These are phyloP conservation scores for Termitomyces sp. DNA, from an alignment of 768 basidiomycete species.

Conservation along the genomic window DNA sequence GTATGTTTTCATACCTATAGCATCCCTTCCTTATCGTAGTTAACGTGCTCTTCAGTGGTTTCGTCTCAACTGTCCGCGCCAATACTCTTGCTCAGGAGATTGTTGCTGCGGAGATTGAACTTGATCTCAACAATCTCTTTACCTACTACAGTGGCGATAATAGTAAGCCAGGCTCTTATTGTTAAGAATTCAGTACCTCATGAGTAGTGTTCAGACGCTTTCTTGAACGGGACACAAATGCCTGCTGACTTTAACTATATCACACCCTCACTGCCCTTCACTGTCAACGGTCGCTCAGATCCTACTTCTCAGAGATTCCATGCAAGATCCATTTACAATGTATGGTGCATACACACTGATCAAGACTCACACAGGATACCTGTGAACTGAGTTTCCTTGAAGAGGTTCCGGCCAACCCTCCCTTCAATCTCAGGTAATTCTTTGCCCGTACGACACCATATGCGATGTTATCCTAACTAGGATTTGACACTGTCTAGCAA, in stretches of 20 bases:
- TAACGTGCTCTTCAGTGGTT: slow-evolving; percentile 39
- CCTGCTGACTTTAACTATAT: slow-evolving; percentile 40
- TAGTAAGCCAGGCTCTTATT: slow-evolving; percentile 32
- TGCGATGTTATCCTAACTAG: neutral
- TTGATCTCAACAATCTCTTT: slow-evolving; percentile 31
- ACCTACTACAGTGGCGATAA: slow-evolving; percentile 50
- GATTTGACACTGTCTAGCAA: slow-evolving; percentile 25
- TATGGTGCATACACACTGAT: neutral
- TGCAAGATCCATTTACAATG: slow-evolving; percentile 21
- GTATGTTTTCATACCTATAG: slow-evolving; percentile 31
- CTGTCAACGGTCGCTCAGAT: slow-evolving; percentile 40
- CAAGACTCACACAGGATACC: slow-evolving; percentile 30
- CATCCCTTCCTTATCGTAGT: neutral
- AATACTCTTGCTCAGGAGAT: slow-evolving; percentile 61
- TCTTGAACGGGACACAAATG: slow-evolving; percentile 42
- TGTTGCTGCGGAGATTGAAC: slow-evolving; percentile 45
- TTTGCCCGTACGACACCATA: neutral
- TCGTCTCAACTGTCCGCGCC: slow-evolving; percentile 50
- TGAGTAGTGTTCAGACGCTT: slow-evolving; percentile 33
- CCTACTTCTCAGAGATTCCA: slow-evolving; percentile 48
- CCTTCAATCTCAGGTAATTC: slow-evolving; percentile 39
- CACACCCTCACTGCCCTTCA: slow-evolving; percentile 34
- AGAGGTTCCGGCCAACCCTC: slow-evolving; percentile 40
- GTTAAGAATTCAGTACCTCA: neutral
- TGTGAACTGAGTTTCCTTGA: slow-evolving; percentile 35